Evolutionary conservation across 2,329 filamentous ascomycete genomes (phyloP), one percentile per base, ranked within the genome.

Genomic region (Periconia sp.): DNA sequence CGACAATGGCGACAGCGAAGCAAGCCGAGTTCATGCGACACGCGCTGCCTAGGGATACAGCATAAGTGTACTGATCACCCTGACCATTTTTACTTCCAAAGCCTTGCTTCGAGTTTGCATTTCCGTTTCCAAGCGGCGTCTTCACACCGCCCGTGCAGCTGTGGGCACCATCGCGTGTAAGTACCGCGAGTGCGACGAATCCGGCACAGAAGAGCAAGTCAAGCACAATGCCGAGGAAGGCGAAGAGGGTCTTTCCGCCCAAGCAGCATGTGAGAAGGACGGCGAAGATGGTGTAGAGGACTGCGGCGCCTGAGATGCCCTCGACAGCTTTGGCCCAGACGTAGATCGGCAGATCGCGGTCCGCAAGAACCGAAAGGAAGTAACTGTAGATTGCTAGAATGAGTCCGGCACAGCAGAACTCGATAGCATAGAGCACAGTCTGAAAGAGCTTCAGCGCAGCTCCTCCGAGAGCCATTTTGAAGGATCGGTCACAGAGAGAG

Each of bases 131-230:
- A 39, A 92, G 82, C 87, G 82, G 5, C 83, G 84, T 12, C 84
- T 92, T 34, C 78, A 74, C 46, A 12, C 73, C 73, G 34, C 83
- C 83, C 11, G 72, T 77, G 75, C 92, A 96, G 36, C 73, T 80
- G 48, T 78, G 71, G 0, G 83, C 82, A 25, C 91, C 91, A 42
- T 81, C 72, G 25, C 87, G 81, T 46, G 88, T 92, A 50, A 89
- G 78, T 35, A 86, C 76, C 1, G 91, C 89, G 46, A 96, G 82
- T 63, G 91, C 95, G 63, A 95, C 82, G 76, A 94, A 94, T 45
- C 78, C 83, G 28, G 81, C 89, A 38, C 83, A 73, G 70, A 96
- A 95, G 59, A 80, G 80, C 39, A 94, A 59, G 62, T 96, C 89
- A 34, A 96, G 76, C 17, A 92, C 48, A 50, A 95, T 82, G 51